Conservation (phyloP, 1,284 basidiomycete genomes). For the Austroboletus novae-zelandiae region DNA sequence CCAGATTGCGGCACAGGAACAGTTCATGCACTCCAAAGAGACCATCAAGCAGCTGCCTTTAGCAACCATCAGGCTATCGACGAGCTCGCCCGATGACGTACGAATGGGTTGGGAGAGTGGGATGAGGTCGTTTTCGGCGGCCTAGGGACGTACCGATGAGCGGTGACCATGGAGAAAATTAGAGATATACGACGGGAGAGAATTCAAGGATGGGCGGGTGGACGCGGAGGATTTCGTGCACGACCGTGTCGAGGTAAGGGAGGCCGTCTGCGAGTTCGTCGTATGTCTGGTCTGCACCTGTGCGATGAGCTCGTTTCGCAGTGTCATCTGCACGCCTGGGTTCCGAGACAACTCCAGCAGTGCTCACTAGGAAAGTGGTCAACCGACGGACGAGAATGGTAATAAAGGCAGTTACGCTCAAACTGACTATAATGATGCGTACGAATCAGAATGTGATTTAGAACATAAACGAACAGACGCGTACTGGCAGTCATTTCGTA, state of each 20-base stretch:
- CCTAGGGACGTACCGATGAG: conserved; percentile 26
- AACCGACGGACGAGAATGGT: background rate
- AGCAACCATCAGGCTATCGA: conserved; percentile 39
- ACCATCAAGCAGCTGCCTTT: conserved; percentile 43
- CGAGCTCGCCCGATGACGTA: conserved; percentile 38
- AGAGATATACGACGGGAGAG: conserved; percentile 37
- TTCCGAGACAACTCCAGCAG: conserved; percentile 25
- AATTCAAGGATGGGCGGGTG: conserved; percentile 29
- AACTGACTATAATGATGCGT: too few relatives aligned
- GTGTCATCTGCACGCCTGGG: conserved; percentile 30
- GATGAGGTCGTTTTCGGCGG: conserved; percentile 48
- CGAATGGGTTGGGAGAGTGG: conserved; percentile 27
- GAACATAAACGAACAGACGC: conserved; percentile 3
- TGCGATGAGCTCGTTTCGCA: conserved; percentile 39
- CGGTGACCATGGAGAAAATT: background rate
- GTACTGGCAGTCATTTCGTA: conserved; percentile 42
- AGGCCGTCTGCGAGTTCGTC: conserved; percentile 18
- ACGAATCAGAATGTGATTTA: background rate
- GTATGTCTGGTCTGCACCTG: conserved; percentile 26
- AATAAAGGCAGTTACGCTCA: too few relatives aligned
- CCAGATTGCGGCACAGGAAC: conserved; percentile 44
- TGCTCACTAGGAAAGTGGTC: conserved; percentile 21
- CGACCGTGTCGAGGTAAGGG: conserved; percentile 21
- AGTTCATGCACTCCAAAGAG: conserved; percentile 46
- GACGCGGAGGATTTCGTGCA: conserved; percentile 22